Evolutionary conservation across 148 eudicot species (phyloP).

Genomic region (Fagopyrum esculentum): DNA sequence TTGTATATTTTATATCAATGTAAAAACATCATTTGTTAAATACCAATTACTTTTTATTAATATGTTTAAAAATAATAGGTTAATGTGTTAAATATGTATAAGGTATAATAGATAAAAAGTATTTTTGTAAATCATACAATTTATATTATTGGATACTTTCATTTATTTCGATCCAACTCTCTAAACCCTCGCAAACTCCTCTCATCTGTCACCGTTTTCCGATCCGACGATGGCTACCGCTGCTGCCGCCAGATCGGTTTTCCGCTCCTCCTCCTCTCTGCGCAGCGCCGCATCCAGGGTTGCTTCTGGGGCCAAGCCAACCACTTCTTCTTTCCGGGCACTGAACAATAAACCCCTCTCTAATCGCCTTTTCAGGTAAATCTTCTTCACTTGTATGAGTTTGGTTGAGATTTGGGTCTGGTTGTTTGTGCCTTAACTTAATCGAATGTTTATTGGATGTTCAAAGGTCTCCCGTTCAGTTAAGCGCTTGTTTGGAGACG

Average conservation of each 20-base stretch:
- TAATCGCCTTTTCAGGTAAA: constrained; percentile 53
- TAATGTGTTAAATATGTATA: too few relatives aligned
- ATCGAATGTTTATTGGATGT: not conserved
- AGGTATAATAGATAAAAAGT: too few relatives aligned
- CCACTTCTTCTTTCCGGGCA: constrained; percentile 41
- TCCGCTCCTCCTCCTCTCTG: constrained; percentile 28
- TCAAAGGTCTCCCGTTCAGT: constrained; percentile 58
- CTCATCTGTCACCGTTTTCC: not conserved
- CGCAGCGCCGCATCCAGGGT: constrained; percentile 36
- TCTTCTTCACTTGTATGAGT: not conserved
- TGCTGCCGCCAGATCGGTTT: constrained; percentile 48
- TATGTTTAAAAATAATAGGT: too few relatives aligned
- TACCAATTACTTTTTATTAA: too few relatives aligned
- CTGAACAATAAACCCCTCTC: constrained; percentile 38
- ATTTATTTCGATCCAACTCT: not conserved
- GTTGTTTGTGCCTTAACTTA: not conserved
- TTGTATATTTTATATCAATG: too few relatives aligned
- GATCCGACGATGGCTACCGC: constrained; percentile 14
- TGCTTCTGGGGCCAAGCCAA: constrained; percentile 35
- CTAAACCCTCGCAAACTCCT: constrained; percentile 2
- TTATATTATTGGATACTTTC: too few relatives aligned
- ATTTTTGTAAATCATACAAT: too few relatives aligned
- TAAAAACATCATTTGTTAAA: too few relatives aligned
- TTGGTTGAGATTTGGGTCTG: not conserved
- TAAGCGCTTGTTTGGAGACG: constrained; percentile 64